A percentile compares a stretch with the other conserved stretches of the same genome.
phyloP scores from a whole-genome alignment of 1,284 basidiomycete species.

The Tilletia horrida region DNA sequence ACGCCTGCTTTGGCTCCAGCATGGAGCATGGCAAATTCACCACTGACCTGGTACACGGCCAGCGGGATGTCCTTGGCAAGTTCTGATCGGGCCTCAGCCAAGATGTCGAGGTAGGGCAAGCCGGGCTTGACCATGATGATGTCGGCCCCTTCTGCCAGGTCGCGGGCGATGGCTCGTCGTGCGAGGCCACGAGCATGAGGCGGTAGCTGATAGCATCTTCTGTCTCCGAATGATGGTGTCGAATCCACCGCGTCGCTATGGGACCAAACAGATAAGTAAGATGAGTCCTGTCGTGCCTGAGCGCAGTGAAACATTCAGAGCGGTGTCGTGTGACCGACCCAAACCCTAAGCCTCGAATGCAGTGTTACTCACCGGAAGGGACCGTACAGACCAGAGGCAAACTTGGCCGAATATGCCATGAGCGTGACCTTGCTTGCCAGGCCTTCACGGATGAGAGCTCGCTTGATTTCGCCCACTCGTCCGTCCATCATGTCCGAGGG shows the following conservation, averaged over 20 bases:
- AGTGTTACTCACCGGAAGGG: slow-evolving; percentile 88
- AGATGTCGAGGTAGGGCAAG: slow-evolving; percentile 91
- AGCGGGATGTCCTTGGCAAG: slow-evolving; percentile 81
- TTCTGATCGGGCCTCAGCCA: slow-evolving; percentile 73
- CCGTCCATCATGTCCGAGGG: slow-evolving; percentile 99
- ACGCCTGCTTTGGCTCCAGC: slow-evolving; percentile 90
- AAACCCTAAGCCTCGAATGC: no score
- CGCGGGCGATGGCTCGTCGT: slow-evolving; percentile 83
- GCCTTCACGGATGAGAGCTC: slow-evolving; percentile 74
- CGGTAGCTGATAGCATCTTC: slow-evolving; percentile 96
- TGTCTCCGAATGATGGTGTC: slow-evolving; percentile 86
- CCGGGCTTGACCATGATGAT: slow-evolving; percentile 99
- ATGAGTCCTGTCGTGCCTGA: not conserved
- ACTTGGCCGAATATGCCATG: slow-evolving; percentile 99
- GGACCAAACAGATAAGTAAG: slow-evolving; percentile 1
- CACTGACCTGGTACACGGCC: slow-evolving; percentile 73
- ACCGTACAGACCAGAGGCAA: slow-evolving; percentile 92
- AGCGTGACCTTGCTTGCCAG: slow-evolving; percentile 70
- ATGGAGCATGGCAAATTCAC: slow-evolving; percentile 94
- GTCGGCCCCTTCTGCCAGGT: slow-evolving; percentile 89
- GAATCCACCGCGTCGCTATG: slow-evolving; percentile 88
- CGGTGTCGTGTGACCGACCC: no score
- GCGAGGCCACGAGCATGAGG: slow-evolving; percentile 84
- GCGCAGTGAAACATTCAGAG: not conserved
- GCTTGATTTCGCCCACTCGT: slow-evolving; percentile 83